Evolutionary conservation across 2,329 filamentous ascomycete genomes (phyloP).

Genomic region (Orbilia blumenaviensis): DNA sequence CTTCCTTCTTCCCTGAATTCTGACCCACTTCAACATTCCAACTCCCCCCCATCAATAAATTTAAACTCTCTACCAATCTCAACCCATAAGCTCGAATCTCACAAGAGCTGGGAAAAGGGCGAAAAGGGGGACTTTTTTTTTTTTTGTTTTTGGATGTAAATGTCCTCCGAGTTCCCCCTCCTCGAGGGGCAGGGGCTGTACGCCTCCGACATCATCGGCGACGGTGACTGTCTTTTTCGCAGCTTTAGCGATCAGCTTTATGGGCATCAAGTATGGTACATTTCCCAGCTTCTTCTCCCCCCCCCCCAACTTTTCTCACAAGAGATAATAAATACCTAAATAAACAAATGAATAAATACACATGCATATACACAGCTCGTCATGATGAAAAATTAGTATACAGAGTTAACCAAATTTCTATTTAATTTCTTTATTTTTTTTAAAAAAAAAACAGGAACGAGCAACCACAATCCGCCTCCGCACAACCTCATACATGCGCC

Average conservation of each 20-base stretch:
- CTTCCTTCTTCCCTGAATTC: neutral
- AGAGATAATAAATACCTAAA: neutral
- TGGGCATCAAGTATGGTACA: slow-evolving; percentile 51
- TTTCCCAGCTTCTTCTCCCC: slow-evolving; percentile 2
- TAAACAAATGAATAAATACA: too few relatives aligned
- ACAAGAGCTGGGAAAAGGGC: too few relatives aligned
- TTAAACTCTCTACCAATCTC: too few relatives aligned
- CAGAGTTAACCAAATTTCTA: slow-evolving; percentile 55
- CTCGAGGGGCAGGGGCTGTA: slow-evolving; percentile 69
- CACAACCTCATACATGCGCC: slow-evolving; percentile 67
- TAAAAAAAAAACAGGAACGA: slow-evolving; percentile 3
- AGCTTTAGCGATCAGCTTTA: slow-evolving; percentile 57
- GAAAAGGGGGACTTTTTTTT: neutral
- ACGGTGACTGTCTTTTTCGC: slow-evolving; percentile 66
- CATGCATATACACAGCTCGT: too few relatives aligned
- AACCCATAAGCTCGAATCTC: too few relatives aligned
- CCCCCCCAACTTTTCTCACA: neutral
- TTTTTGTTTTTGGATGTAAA: too few relatives aligned
- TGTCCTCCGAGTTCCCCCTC: slow-evolving; percentile 66
- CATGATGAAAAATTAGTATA: too few relatives aligned
- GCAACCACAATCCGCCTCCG: slow-evolving; percentile 67
- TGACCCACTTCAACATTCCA: neutral
- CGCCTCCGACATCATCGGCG: slow-evolving; percentile 69
- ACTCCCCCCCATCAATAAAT: too few relatives aligned
- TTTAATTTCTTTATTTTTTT: too few relatives aligned